Evolutionary conservation across 208 protist species (phyloP).

Genomic region (Leishmania guyanensis): DNA sequence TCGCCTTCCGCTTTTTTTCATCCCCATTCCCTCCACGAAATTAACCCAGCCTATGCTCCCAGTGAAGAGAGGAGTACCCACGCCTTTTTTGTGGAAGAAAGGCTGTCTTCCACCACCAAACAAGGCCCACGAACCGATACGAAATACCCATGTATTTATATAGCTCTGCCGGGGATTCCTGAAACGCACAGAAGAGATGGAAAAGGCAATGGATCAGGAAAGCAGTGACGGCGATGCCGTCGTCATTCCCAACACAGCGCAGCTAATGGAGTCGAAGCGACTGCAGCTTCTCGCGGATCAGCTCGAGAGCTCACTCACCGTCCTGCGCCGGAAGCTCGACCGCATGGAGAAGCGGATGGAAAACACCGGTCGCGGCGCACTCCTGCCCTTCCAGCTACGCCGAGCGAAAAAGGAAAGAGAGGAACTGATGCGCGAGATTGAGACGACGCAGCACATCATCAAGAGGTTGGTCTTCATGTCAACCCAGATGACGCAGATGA

Average conservation of each 20-base stretch:
- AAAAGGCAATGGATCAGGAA: not conserved
- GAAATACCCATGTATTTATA: not conserved
- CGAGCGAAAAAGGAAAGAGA: conserved; percentile 55
- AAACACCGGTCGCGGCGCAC: conserved; percentile 22
- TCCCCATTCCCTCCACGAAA: not conserved
- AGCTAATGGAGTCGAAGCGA: conserved; percentile 47
- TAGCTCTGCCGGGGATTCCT: not conserved
- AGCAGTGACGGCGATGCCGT: not conserved
- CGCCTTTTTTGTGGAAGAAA: not conserved
- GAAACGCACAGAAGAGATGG: not conserved
- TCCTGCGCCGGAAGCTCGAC: conserved; percentile 51
- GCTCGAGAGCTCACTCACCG: conserved; percentile 52
- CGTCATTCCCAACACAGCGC: conserved; percentile 39
- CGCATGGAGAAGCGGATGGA: conserved; percentile 51
- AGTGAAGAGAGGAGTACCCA: not conserved
- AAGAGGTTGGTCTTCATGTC: conserved; percentile 55
- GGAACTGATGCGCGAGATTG: conserved; percentile 63
- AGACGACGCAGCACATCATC: conserved; percentile 48
- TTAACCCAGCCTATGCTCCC: not conserved
- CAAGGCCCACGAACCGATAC: not conserved
- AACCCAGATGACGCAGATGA: conserved; percentile 52
- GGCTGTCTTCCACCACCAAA: not conserved
- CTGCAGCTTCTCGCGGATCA: conserved; percentile 58
- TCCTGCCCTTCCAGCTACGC: conserved; percentile 64
- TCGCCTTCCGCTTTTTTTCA: not conserved